phyloP scores from a whole-genome alignment of 768 basidiomycete genomes.

The Lyophyllum shimeji region DNA sequence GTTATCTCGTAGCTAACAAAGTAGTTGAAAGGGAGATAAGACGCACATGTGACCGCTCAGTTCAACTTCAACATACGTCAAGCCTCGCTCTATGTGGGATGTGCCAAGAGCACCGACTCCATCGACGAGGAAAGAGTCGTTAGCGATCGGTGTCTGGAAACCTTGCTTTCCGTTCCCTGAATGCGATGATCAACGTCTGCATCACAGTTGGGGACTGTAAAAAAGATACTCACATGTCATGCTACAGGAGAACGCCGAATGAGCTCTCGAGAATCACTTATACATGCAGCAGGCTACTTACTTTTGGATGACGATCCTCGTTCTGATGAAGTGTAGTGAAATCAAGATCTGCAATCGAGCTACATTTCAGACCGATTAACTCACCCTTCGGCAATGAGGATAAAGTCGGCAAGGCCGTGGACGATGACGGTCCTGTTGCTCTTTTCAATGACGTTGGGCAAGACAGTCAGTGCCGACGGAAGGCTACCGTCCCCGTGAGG shows the following conservation, averaged over 20 bases:
- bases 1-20: not conserved
- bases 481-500: slow-evolving; percentile 58
- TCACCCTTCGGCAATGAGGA: slow-evolving; percentile 74
- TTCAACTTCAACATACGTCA: slow-evolving; percentile 66
- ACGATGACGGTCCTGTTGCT: slow-evolving; percentile 65
- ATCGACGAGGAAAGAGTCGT: slow-evolving; percentile 71
- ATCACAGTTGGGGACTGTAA: not conserved
- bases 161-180: slow-evolving; percentile 66
- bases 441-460: slow-evolving; percentile 78
- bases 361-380: slow-evolving; percentile 16
- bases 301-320: slow-evolving; percentile 67
- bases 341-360: not conserved
- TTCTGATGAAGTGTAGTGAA: slow-evolving; percentile 27
- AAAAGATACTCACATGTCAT: slow-evolving; percentile 38
- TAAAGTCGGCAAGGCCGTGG: slow-evolving; percentile 73
- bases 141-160: slow-evolving; percentile 65
- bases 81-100: slow-evolving; percentile 62
- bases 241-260: slow-evolving; percentile 18
- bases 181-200: not conserved
- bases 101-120: slow-evolving; percentile 68
- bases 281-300: slow-evolving; percentile 24
- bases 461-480: slow-evolving; percentile 61
- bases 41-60: slow-evolving; percentile 73
- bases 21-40: slow-evolving; percentile 10
- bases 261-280: not conserved